A percentile compares a stretch with the other conserved stretches of the same genome.
Conservation (phyloP, 345 rosid genomes). For the Populus pruinosa region DNA sequence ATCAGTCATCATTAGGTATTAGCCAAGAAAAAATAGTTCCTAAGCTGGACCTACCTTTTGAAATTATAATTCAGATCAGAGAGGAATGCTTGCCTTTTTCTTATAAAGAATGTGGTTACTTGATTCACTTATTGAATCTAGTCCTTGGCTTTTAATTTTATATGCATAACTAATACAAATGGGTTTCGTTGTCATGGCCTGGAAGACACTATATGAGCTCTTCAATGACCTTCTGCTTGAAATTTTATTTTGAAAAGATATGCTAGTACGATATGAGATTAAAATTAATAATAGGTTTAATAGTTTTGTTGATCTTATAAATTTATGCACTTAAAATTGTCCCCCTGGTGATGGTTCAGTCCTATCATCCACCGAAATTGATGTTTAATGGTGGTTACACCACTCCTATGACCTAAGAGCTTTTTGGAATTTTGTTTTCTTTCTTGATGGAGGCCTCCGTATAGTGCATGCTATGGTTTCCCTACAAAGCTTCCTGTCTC, state of each 20-base stretch:
- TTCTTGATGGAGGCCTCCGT: background rate
- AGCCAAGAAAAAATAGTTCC: slow-evolving; percentile 29
- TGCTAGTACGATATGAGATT: background rate
- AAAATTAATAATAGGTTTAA: background rate
- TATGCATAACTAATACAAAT: slow-evolving; percentile 13
- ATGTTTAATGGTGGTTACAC: background rate
- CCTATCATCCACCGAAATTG: background rate
- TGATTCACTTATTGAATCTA: slow-evolving; percentile 24
- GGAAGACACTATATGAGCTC: background rate
- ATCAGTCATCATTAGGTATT: slow-evolving; percentile 13
- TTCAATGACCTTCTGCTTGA: background rate
- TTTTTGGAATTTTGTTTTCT: background rate
- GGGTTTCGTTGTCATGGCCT: slow-evolving; percentile 38
- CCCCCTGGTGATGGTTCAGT: background rate
- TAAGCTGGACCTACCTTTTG: slow-evolving; percentile 44
- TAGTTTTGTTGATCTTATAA: background rate
- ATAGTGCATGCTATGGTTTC: background rate
- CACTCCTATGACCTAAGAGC: background rate
- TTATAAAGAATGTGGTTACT: slow-evolving; percentile 32
- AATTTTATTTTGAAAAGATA: background rate
- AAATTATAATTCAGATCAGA: slow-evolving; percentile 26
- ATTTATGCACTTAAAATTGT: background rate
- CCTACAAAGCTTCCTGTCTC: background rate
- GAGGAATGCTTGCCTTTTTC: slow-evolving; percentile 15
- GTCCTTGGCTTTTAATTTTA: slow-evolving; percentile 15